Percentiles rank a stretch among this genome's conserved stretches.
These are phyloP conservation scores for Diaporthe helianthi DNA, from an alignment of 2,329 filamentous ascomycete species.

Conservation along the genomic window DNA sequence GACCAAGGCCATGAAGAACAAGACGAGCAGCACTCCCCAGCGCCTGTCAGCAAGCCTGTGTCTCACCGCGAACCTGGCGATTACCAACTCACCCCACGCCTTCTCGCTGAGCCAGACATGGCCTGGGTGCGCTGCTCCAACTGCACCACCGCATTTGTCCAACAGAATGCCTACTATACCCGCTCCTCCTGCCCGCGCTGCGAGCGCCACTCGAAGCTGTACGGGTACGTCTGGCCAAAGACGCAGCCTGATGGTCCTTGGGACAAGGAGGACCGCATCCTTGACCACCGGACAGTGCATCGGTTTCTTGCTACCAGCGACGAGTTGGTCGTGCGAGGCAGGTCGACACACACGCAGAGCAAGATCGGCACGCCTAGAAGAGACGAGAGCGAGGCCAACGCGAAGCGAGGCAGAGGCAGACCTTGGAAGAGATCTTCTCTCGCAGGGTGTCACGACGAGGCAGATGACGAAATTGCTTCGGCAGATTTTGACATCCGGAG, in stretches of 20 bases:
- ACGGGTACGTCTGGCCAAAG: conserved; percentile 96
- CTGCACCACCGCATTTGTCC: conserved; percentile 83
- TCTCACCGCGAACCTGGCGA: conserved; percentile 70
- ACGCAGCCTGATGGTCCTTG: conserved; percentile 79
- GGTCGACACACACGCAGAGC: conserved; percentile 34
- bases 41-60: conserved; percentile 35
- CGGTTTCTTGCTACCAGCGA: conserved; percentile 79
- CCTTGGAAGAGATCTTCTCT: not conserved
- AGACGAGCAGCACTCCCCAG: not conserved
- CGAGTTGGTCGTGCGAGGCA: conserved; percentile 63
- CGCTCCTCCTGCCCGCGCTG: conserved; percentile 87
- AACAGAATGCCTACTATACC: conserved; percentile 87
- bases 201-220: conserved; percentile 93
- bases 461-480: not conserved
- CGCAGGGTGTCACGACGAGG: not conserved
- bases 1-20: not conserved
- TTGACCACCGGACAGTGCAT: conserved; percentile 88
- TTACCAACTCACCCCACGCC: conserved; percentile 80
- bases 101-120: conserved; percentile 77
- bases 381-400: conserved; percentile 6
- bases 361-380: conserved; percentile 17
- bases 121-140: conserved; percentile 91
- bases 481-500: conserved; percentile 24
- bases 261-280: conserved; percentile 74
- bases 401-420: conserved; percentile 11